Percentiles rank a stretch among this genome's conserved stretches.
These are phyloP conservation scores for Tephrocybe sp. DNA, from an alignment of 768 basidiomycete genomes.

Conservation along the genomic window DNA sequence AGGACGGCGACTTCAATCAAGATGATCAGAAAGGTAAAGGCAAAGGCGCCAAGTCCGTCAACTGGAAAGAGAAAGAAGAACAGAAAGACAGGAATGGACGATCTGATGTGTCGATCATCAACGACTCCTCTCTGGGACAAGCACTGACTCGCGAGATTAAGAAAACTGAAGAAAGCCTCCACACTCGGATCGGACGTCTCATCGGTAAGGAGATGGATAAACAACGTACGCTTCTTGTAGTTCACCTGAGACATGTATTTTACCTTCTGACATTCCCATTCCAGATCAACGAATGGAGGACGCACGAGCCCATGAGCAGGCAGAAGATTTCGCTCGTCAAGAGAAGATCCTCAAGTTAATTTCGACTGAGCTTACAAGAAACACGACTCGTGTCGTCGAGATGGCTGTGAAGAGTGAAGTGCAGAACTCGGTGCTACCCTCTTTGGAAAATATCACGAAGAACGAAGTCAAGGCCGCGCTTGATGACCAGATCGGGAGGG, in stretches of 20 bases:
- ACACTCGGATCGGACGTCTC: constrained; percentile 73
- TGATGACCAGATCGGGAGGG: constrained; percentile 75
- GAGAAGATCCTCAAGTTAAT: constrained; percentile 90
- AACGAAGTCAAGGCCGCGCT: constrained; percentile 77
- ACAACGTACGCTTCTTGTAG: constrained; percentile 61
- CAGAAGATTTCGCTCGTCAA: constrained; percentile 80
- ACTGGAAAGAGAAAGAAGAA: constrained; percentile 47
- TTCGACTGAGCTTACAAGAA: constrained; percentile 82
- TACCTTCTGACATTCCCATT: constrained; percentile 1
- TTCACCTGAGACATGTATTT: background rate
- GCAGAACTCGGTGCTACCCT: constrained; percentile 79
- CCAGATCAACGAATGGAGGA: constrained; percentile 86
- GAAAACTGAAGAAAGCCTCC: constrained; percentile 80
- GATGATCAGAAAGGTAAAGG: constrained; percentile 68
- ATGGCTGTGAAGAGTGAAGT: constrained; percentile 86
- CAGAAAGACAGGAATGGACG: constrained; percentile 35
- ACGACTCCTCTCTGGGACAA: constrained; percentile 56
- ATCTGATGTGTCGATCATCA: constrained; percentile 37
- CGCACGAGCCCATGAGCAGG: constrained; percentile 72
- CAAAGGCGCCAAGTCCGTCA: constrained; percentile 55
- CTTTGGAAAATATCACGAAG: constrained; percentile 80
- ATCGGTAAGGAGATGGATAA: constrained; percentile 89
- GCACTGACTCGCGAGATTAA: constrained; percentile 74
- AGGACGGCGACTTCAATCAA: constrained; percentile 64
- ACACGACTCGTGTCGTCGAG: constrained; percentile 87